Conservation (phyloP, 176 grass and related monocot genomes). For the Stipa capillata region DNA sequence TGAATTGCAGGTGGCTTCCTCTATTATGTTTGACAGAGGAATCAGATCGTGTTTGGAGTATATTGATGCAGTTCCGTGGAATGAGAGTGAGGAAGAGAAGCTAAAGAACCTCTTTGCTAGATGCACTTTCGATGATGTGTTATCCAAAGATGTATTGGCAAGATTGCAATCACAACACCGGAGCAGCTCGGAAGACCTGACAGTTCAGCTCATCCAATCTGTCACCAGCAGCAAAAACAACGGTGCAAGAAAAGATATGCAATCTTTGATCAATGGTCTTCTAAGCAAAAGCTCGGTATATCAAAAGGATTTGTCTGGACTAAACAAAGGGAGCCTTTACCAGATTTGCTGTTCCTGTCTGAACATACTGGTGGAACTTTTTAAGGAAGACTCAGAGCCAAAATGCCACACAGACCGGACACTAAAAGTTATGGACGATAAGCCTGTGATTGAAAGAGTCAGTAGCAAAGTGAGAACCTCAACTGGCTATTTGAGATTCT, state of each 20-base stretch:
- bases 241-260: slow-evolving; percentile 81
- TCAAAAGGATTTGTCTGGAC: slow-evolving; percentile 60
- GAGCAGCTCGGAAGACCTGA: slow-evolving; percentile 40
- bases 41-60: slow-evolving; percentile 74
- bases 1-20: slow-evolving; percentile 59
- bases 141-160: slow-evolving; percentile 52
- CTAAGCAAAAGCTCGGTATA: slow-evolving; percentile 82
- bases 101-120: slow-evolving; percentile 55
- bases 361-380: slow-evolving; percentile 45
- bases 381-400: slow-evolving; percentile 24
- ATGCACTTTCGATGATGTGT: slow-evolving; percentile 52
- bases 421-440: not conserved
- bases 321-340: slow-evolving; percentile 60
- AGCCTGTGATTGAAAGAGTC: slow-evolving; percentile 59
- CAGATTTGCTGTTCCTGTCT: slow-evolving; percentile 61
- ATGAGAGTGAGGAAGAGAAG: slow-evolving; percentile 73
- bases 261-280: slow-evolving; percentile 71
- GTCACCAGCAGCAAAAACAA: slow-evolving; percentile 52
- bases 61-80: slow-evolving; percentile 86
- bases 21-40: slow-evolving; percentile 72
- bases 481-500: slow-evolving; percentile 86
- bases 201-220: slow-evolving; percentile 58
- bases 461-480: slow-evolving; percentile 76
- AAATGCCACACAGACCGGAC: not conserved
- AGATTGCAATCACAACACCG: slow-evolving; percentile 37